Base-by-base conservation (phyloP, 169 alveolate genomes). In the Blepharisma undulans region DNA sequence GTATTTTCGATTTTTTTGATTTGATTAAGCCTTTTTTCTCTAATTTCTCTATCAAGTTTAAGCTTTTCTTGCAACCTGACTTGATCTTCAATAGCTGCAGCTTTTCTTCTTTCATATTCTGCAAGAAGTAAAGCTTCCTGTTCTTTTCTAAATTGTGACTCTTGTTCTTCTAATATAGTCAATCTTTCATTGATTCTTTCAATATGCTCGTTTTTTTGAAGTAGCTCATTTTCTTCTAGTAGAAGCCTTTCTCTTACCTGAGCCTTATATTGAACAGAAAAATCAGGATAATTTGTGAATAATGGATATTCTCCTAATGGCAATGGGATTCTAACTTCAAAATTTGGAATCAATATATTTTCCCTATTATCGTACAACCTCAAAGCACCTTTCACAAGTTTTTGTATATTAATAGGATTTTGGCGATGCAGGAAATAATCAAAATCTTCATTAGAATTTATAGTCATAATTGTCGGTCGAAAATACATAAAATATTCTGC, bases 1-100 rank as follows among this genome's bases (percentile, higher is more conserved):
- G 94, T 87, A 4, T 88, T 91, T 66, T 93, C 95, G 4, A 93
- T 32, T n/a, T 71, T 76, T 66, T 93, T 84, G 18, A 93, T 91
- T 29, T 90, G 89, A 8, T 89, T 93, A 0, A 91, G 72, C 30
- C 90, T 84, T 33, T 84, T 89, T n/a, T 87, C 48, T 60, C 95
- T 30, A 2, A 82, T 74, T 88, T 86, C 33, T 66, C 84, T 87
- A 32, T 93, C 95, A 32, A 93, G n/a, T 59, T 92, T 90, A 8
- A 36, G 76, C 30, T 85, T 91, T 59, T 93, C 94, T 81, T 91
- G 92, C 22, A 91, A 7, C 8, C 78, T 12, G 12, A 84, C 27
- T n/a, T 91, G 88, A 19, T 87, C 80, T 33, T 93, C 94, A 29
- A 74, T 16, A n/a, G 77, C 71, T 8, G 79, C 72, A 25, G 74